Evolutionary conservation across 164 flowering plant species (phyloP), one percentile per base, ranked within the genome.

Genomic region (Nymphaea colorata): DNA sequence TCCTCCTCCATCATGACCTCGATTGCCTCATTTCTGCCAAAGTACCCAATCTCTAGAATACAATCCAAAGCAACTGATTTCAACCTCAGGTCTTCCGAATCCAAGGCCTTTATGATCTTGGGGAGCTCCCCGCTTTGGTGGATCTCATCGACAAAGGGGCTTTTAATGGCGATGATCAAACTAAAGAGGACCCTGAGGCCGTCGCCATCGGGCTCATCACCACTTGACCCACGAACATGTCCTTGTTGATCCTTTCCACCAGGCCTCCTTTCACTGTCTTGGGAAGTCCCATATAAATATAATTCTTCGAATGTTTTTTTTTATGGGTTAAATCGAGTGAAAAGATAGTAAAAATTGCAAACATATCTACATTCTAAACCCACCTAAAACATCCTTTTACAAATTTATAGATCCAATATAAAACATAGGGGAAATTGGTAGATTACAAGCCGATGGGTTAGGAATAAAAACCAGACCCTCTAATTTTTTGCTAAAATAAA

Each of bases 211-310:
- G 75, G 42, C 86, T 86, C 81, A 82, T 81, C 43, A 74, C 61
- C 4, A 86, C 84, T 60, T 82, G 72, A 10, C 86, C 89, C 12
- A 88, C 91, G 69, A 88, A 88, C 5, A 88, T 91, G 64, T 86
- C 86, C 68, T 82, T 85, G 80, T 88, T 88, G 83, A 83, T 25
- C 36, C 0, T 25, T 25, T 25, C 36, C 36, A 25, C 36, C 36
- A n/a, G n/a, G n/a, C n/a, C n/a, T n/a, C n/a, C n/a, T n/a, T n/a
- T n/a, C n/a, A n/a, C n/a, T n/a, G 36, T 25, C 36, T 25, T 25
- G 36, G 36, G 36, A 25, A 25, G 36, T 25, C 36, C 36, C 36
- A 25, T 25, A 25, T 25, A 25, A 25, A 25, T 25, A 25, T 25
- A 25, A 25, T 25, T 25, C 36, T 25, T 25, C 0, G 0, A 25